These are phyloP conservation scores for Boletellus deceptivus DNA, from an alignment of 1,284 basidiomycete genomes.

Conservation along the genomic window DNA sequence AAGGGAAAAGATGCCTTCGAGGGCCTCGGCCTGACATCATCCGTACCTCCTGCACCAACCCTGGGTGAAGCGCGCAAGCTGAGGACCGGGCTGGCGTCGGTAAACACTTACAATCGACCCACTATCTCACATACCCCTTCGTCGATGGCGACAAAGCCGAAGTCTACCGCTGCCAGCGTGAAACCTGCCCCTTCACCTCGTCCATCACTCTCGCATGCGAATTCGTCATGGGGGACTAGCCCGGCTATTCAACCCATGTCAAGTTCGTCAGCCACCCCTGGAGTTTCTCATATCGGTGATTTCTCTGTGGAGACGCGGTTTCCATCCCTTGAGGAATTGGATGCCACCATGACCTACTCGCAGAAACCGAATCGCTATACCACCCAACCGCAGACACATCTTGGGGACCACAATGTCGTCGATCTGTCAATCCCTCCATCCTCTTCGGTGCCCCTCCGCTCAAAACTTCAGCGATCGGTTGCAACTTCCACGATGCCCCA, in stretches of 20 bases:
- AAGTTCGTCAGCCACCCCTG: slow-evolving; percentile 21
- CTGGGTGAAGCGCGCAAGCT: slow-evolving; percentile 72
- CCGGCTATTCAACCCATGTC: slow-evolving; percentile 14
- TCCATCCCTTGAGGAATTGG: slow-evolving; percentile 75
- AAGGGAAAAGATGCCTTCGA: slow-evolving; percentile 72
- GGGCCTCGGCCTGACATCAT: slow-evolving; percentile 56
- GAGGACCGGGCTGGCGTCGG: slow-evolving; percentile 59
- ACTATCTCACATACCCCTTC: slow-evolving; percentile 23
- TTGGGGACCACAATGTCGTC: slow-evolving; percentile 14
- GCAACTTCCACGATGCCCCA: slow-evolving; percentile 11
- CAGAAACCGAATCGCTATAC: slow-evolving; percentile 19
- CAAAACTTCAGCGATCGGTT: slow-evolving; percentile 16
- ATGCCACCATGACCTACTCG: slow-evolving; percentile 51
- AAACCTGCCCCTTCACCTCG: slow-evolving; percentile 49
- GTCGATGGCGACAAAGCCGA: slow-evolving; percentile 28
- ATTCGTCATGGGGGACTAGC: slow-evolving; percentile 20
- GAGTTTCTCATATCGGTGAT: slow-evolving; percentile 35
- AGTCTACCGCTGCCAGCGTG: slow-evolving; percentile 25
- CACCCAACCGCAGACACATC: slow-evolving; percentile 16
- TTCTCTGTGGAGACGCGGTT: slow-evolving; percentile 64
- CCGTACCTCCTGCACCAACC: slow-evolving; percentile 55
- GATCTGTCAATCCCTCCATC: slow-evolving; percentile 26
- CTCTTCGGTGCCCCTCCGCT: slow-evolving; percentile 18
- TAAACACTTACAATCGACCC: slow-evolving; percentile 36
- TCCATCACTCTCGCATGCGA: slow-evolving; percentile 31